A percentile compares a stretch with the other conserved stretches of the same genome.
phyloP scores from a whole-genome alignment of 176 grass and related monocot genomes.

The Panicum miliaceum region DNA sequence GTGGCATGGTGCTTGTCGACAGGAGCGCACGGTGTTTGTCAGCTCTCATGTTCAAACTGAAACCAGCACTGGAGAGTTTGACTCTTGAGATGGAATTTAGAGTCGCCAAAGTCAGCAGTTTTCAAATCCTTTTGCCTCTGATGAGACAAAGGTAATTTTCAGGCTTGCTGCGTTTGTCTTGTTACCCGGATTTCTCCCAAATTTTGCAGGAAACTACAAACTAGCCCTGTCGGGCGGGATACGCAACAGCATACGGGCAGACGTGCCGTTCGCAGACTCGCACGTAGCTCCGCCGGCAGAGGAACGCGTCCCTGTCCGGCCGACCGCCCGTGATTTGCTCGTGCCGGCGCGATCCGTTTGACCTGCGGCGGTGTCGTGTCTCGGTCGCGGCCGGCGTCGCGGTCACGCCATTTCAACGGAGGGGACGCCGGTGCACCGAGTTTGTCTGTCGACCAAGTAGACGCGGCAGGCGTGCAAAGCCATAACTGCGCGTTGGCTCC shows the following conservation, averaged over 20 bases:
- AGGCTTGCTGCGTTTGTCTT: neutral
- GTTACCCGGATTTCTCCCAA: neutral
- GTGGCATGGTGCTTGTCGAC: neutral
- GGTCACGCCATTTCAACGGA: neutral
- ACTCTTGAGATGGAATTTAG: neutral
- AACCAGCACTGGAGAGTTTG: neutral
- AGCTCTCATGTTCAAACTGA: neutral
- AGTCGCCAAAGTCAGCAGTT: no score
- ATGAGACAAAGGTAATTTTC: neutral
- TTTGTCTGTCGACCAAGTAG: neutral
- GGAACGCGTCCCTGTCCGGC: neutral
- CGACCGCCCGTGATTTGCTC: neutral
- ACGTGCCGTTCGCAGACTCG: neutral
- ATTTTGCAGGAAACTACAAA: neutral
- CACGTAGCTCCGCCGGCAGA: neutral
- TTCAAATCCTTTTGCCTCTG: no score
- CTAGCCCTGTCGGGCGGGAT: neutral
- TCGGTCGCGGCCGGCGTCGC: neutral
- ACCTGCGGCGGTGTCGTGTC: neutral
- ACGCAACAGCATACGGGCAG: neutral
- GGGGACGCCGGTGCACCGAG: neutral
- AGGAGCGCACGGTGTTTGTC: neutral
- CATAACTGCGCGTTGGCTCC: no score
- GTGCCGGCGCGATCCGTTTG: neutral
- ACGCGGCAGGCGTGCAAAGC: neutral